Evolutionary conservation across 768 basidiomycete species (phyloP).

Genomic region (Dacryopinax primogenitus): DNA sequence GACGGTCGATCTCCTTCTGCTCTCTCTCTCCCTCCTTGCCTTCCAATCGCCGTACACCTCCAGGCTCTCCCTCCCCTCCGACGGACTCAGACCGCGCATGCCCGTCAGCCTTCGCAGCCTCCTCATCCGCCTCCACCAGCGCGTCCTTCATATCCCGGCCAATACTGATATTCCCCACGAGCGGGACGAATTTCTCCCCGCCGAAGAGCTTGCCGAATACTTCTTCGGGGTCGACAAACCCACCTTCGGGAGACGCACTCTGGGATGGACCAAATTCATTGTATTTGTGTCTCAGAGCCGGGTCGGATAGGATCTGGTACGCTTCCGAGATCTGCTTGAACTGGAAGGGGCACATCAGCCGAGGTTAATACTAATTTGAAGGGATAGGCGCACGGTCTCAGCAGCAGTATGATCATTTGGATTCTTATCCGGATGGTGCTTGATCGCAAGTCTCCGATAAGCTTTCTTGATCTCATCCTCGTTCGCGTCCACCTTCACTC

Average conservation of each 20-base stretch:
- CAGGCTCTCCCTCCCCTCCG: constrained; percentile 26
- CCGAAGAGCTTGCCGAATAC: constrained; percentile 71
- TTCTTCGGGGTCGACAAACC: constrained; percentile 54
- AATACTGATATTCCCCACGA: constrained; percentile 79
- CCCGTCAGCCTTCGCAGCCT: constrained; percentile 16
- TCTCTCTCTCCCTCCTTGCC: constrained; percentile 7
- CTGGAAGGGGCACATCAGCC: background rate
- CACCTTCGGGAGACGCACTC: constrained; percentile 70
- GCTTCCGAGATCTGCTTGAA: constrained; percentile 87
- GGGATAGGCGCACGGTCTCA: constrained; percentile 36
- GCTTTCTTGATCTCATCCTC: constrained; percentile 84
- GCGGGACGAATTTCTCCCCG: constrained; percentile 70
- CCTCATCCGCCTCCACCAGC: constrained; percentile 72
- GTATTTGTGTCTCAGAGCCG: constrained; percentile 63
- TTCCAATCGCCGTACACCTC: constrained; percentile 7
- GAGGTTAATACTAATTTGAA: background rate
- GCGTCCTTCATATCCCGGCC: constrained; percentile 89
- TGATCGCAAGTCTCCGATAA: constrained; percentile 80
- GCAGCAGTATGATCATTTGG: constrained; percentile 73
- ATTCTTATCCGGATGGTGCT: constrained; percentile 87
- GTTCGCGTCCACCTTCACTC: constrained; percentile 59
- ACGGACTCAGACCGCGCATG: background rate
- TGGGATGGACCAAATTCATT: constrained; percentile 66
- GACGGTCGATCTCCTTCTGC: constrained; percentile 15
- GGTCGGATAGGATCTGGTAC: constrained; percentile 66